A percentile compares a stretch with the other conserved stretches of the same genome.
These are phyloP conservation scores for Aspergillus cejpii DNA, from an alignment of 2,329 filamentous ascomycete genomes.

Conservation along the genomic window DNA sequence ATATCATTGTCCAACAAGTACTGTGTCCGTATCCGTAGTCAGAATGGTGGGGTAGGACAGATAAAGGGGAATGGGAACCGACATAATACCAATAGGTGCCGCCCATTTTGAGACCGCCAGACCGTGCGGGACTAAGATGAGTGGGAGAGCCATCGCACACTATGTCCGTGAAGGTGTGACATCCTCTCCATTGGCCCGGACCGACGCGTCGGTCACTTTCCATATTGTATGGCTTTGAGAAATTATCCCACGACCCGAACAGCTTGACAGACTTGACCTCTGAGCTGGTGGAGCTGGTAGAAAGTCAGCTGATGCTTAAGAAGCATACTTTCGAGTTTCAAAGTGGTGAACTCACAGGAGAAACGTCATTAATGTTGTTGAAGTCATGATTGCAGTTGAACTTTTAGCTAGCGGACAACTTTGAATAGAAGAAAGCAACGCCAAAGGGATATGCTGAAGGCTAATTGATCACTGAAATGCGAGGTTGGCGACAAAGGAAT, in stretches of 20 bases:
- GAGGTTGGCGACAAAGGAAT: slow-evolving; percentile 4
- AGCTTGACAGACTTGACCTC: slow-evolving; percentile 61
- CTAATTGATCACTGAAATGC: slow-evolving; percentile 3
- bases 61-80: slow-evolving; percentile 36
- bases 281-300: slow-evolving; percentile 31
- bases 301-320: slow-evolving; percentile 7
- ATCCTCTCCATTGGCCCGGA: slow-evolving; percentile 74
- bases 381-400: slow-evolving; percentile 26
- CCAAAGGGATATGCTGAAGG: slow-evolving; percentile 1
- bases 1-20: slow-evolving; percentile 74
- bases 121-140: slow-evolving; percentile 51
- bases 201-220: slow-evolving; percentile 70
- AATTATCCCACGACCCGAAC: slow-evolving; percentile 94
- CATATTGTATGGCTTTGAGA: slow-evolving; percentile 70
- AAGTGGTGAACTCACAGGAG: slow-evolving; percentile 27
- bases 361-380: slow-evolving; percentile 35
- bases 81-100: slow-evolving; percentile 95
- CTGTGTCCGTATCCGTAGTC: slow-evolving; percentile 42
- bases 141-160: slow-evolving; percentile 66
- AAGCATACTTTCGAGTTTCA: neutral
- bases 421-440: neutral
- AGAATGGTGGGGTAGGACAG: slow-evolving; percentile 12
- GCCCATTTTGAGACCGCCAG: slow-evolving; percentile 83
- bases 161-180: slow-evolving; percentile 78
- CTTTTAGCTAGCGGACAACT: slow-evolving; percentile 1